These are phyloP conservation scores for Megacollybia marginata DNA, from an alignment of 768 basidiomycete genomes.

Conservation along the genomic window DNA sequence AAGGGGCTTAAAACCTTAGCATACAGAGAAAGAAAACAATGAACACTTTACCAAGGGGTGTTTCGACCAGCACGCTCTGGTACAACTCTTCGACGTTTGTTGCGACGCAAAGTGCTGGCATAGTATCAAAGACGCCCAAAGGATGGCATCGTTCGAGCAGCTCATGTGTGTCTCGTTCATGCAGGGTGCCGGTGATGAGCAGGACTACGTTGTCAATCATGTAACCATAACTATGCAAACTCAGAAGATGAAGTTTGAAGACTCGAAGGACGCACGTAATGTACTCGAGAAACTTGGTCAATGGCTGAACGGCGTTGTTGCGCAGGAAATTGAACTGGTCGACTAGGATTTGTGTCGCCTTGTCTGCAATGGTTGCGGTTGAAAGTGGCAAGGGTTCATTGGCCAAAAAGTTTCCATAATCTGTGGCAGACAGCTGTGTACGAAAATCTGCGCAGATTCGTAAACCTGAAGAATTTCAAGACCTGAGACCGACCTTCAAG, in stretches of 20 bases:
- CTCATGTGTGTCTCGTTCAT: constrained; percentile 96
- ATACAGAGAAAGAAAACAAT: neutral
- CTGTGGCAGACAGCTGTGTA: constrained; percentile 91
- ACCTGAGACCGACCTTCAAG: constrained; percentile 65
- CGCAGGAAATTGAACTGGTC: constrained; percentile 96
- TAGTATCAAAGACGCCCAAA: constrained; percentile 93
- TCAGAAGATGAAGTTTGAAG: constrained; percentile 2
- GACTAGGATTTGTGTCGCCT: constrained; percentile 90
- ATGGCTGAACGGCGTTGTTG: constrained; percentile 83
- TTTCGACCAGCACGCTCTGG: constrained; percentile 95
- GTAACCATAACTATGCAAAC: constrained; percentile 73
- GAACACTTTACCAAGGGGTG: constrained; percentile 76
- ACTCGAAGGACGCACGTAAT: constrained; percentile 68
- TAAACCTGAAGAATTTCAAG: constrained; percentile 2
- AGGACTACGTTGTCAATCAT: constrained; percentile 99
- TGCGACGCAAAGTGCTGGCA: constrained; percentile 98
- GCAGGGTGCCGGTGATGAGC: constrained; percentile 93
- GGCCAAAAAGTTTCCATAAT: constrained; percentile 97
- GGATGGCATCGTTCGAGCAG: constrained; percentile 96
- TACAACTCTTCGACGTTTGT: constrained; percentile 98
- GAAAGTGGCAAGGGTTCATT: constrained; percentile 93
- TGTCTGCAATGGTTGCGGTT: constrained; percentile 93
- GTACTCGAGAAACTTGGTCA: constrained; percentile 93
- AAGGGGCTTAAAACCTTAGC: constrained; percentile 53
- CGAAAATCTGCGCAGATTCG: constrained; percentile 65